phyloP scores from a whole-genome alignment of 805 yeast species.

The Lachancea waltii region DNA sequence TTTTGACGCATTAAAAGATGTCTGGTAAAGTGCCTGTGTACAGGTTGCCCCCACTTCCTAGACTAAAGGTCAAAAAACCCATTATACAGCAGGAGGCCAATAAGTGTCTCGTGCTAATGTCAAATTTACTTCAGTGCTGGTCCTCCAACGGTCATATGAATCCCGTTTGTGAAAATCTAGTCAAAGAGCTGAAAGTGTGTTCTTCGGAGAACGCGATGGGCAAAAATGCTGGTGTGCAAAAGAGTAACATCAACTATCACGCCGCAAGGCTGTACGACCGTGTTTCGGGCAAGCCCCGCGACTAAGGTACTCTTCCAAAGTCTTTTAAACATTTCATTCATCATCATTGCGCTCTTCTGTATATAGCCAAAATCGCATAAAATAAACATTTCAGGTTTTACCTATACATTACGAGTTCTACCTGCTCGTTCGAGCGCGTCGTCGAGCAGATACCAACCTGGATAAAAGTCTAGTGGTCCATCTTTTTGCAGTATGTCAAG shows the following conservation, averaged over 20 bases:
- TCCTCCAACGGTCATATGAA: constrained; percentile 88
- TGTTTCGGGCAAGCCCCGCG: constrained; percentile 43
- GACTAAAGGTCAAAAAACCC: constrained; percentile 63
- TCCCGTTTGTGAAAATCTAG: constrained; percentile 56
- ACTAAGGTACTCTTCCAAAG: constrained; percentile 17
- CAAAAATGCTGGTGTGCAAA: constrained; percentile 21
- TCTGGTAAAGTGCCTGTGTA: constrained; percentile 36
- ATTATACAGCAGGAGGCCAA: constrained; percentile 51
- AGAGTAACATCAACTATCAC: constrained; percentile 46
- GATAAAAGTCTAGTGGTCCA: constrained; percentile 15
- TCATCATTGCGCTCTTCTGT: neutral
- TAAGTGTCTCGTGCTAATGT: constrained; percentile 75
- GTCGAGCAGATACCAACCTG: constrained; percentile 32
- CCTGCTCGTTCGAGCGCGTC: constrained; percentile 31
- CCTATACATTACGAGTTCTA: constrained; percentile 15
- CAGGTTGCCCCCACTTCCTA: constrained; percentile 65
- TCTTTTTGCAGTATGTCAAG: constrained; percentile 5
- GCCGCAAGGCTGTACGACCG: constrained; percentile 45
- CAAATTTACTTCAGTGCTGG: constrained; percentile 88
- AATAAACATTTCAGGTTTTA: neutral
- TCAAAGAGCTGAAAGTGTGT: constrained; percentile 65
- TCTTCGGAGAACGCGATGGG: constrained; percentile 41
- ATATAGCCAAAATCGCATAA: neutral
- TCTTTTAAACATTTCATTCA: no score
- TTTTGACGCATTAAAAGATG: constrained; percentile 12